Evolutionary conservation across 257 asterid genomes (phyloP).

Genomic region (Nicotiana tabacum): DNA sequence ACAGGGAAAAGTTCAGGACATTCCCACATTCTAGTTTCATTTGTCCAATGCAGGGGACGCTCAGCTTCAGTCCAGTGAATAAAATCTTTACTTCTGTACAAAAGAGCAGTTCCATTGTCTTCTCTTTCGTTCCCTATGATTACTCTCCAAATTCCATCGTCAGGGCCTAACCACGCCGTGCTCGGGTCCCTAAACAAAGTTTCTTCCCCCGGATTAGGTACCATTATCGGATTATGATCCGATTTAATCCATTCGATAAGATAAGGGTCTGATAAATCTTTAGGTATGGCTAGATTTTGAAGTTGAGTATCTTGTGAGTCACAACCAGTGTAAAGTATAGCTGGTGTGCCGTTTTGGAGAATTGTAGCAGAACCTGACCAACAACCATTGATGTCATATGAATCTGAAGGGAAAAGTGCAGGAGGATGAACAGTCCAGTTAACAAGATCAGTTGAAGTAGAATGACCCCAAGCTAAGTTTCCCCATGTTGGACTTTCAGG

Average conservation of each 20-base stretch:
- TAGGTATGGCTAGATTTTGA: slow-evolving; percentile 55
- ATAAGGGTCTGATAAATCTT: slow-evolving; percentile 44
- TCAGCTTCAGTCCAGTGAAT: slow-evolving; percentile 22
- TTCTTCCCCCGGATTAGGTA: slow-evolving; percentile 9
- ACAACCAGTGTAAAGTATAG: slow-evolving; percentile 53
- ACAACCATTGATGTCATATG: slow-evolving; percentile 24
- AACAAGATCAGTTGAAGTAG: slow-evolving; percentile 36
- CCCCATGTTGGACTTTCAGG: slow-evolving; percentile 45
- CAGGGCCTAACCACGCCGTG: slow-evolving; percentile 41
- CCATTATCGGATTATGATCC: slow-evolving; percentile 41
- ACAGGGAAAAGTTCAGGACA: slow-evolving; percentile 42
- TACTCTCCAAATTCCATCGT: slow-evolving; percentile 32
- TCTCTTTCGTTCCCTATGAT: slow-evolving; percentile 24
- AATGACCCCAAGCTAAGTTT: slow-evolving; percentile 28
- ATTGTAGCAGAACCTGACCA: slow-evolving; percentile 39
- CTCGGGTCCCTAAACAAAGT: slow-evolving; percentile 37
- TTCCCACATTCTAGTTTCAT: slow-evolving; percentile 47
- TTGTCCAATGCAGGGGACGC: slow-evolving; percentile 22
- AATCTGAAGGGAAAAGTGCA: slow-evolving; percentile 40
- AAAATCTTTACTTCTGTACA: slow-evolving; percentile 36
- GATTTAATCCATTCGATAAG: slow-evolving; percentile 48
- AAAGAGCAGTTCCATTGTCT: slow-evolving; percentile 17
- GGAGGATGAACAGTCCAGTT: slow-evolving; percentile 47
- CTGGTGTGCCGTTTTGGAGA: slow-evolving; percentile 33
- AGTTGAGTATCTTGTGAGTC: slow-evolving; percentile 26